These are phyloP conservation scores for Colletotrichum kahawae DNA, from an alignment of 2,329 filamentous ascomycete genomes.

Conservation along the genomic window DNA sequence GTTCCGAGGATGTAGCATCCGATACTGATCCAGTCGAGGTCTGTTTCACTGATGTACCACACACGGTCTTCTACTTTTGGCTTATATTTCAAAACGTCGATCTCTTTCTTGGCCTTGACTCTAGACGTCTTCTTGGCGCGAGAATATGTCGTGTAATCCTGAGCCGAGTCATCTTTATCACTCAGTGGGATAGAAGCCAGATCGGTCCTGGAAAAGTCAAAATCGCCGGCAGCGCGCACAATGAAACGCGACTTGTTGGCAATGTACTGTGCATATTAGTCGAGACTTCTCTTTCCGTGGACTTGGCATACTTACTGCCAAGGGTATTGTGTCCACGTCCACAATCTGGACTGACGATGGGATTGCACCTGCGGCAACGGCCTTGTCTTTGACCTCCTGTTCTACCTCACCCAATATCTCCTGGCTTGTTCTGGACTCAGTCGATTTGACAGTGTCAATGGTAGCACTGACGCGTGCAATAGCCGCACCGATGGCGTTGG, in stretches of 20 bases:
- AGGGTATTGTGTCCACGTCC: conserved; percentile 58
- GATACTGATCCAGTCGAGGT: conserved; percentile 60
- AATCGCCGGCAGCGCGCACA: conserved; percentile 63
- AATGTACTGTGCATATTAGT: conserved; percentile 43
- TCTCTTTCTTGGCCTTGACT: conserved; percentile 22
- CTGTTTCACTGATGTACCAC: conserved; percentile 64
- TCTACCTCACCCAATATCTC: conserved; percentile 43
- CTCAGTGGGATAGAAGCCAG: conserved; percentile 1
- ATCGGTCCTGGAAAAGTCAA: conserved; percentile 48
- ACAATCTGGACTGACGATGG: conserved; percentile 50
- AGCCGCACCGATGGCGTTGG: conserved; percentile 69
- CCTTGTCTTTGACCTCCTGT: conserved; percentile 46
- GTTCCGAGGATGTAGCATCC: conserved; percentile 68
- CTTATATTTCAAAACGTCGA: conserved; percentile 47
- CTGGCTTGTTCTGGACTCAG: conserved; percentile 42
- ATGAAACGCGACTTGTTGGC: conserved; percentile 61
- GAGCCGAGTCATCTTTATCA: background rate
- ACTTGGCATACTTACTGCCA: conserved; percentile 44
- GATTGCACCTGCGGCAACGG: conserved; percentile 50
- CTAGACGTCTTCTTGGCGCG: background rate
- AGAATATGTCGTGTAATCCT: background rate
- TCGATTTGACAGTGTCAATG: conserved; percentile 55
- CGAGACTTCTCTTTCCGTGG: conserved; percentile 1
- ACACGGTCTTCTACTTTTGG: conserved; percentile 55
- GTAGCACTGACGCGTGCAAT: conserved; percentile 63